phyloP scores from a whole-genome alignment of 208 protist species.

The Crithidia brevicula region DNA sequence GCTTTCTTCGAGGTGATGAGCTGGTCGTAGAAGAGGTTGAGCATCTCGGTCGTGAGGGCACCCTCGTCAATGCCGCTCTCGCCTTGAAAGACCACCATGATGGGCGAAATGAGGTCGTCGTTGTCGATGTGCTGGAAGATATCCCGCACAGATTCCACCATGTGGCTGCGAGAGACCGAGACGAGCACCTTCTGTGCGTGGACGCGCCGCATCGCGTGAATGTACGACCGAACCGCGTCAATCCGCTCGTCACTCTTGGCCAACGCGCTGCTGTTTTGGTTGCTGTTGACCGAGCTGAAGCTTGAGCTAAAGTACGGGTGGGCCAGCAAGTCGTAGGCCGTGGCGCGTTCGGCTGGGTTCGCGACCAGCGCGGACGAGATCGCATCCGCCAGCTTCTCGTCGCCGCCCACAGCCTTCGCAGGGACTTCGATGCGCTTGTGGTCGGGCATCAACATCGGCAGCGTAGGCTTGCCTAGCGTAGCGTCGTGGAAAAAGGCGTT shows the following conservation, averaged over 20 bases:
- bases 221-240: conserved; percentile 65
- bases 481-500: conserved; percentile 60
- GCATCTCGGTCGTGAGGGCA: conserved; percentile 73
- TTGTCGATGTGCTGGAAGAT: conserved; percentile 52
- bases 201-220: conserved; percentile 52
- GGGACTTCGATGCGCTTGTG: conserved; percentile 42
- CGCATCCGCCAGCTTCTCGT: conserved; percentile 64
- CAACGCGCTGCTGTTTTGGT: conserved; percentile 34
- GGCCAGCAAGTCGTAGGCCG: conserved; percentile 55
- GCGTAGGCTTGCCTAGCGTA: conserved; percentile 27
- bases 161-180: conserved; percentile 61
- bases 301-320: conserved; percentile 72
- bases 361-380: conserved; percentile 40
- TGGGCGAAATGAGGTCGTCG: conserved; percentile 46
- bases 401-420: conserved; percentile 50
- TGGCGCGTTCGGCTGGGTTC: conserved; percentile 37
- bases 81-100: conserved; percentile 80
- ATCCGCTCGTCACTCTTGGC: conserved; percentile 60
- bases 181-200: conserved; percentile 49
- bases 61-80: conserved; percentile 76
- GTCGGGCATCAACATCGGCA: conserved; percentile 45
- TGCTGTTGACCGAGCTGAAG: conserved; percentile 22
- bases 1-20: conserved; percentile 46
- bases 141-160: conserved; percentile 67
- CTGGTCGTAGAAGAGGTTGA: conserved; percentile 76